These are phyloP conservation scores for Leonotis leonurus DNA, from an alignment of 257 asterid species.

Conservation along the genomic window DNA sequence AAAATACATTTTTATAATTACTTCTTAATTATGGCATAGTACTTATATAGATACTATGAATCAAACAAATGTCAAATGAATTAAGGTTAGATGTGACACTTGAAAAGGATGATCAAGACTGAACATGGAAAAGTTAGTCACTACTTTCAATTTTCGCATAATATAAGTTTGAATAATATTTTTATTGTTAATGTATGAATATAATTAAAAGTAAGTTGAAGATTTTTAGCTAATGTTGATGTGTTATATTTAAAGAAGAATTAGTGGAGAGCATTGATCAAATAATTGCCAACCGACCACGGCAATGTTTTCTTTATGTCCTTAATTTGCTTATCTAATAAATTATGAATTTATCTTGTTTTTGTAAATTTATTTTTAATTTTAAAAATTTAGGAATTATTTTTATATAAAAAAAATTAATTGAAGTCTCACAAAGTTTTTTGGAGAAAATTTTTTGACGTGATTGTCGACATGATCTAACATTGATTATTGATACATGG, in stretches of 20 bases:
- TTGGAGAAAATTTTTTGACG: no score
- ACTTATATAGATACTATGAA: background rate
- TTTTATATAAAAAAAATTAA: no score
- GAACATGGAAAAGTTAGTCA: background rate
- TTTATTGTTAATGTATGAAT: background rate
- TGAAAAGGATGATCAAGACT: background rate
- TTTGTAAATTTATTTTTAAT: no score
- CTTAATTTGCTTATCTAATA: background rate
- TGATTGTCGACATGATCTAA: no score
- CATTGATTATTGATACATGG: no score
- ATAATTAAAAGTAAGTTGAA: background rate
- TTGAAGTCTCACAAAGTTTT: no score
- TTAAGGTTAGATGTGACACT: slow-evolving; percentile 13
- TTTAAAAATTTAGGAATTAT: no score
- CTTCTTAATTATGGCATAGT: no score
- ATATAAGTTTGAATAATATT: background rate
- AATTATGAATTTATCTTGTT: background rate
- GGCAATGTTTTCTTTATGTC: slow-evolving; percentile 15
- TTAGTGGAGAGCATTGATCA: slow-evolving; percentile 11
- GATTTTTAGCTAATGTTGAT: background rate
- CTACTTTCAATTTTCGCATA: background rate
- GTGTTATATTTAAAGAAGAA: slow-evolving; percentile 2
- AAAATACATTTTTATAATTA: no score
- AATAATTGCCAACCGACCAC: slow-evolving; percentile 33
- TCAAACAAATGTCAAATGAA: slow-evolving; percentile 17